Conservation (phyloP, 2,329 filamentous ascomycete species). For the Colletotrichum acutatum region DNA sequence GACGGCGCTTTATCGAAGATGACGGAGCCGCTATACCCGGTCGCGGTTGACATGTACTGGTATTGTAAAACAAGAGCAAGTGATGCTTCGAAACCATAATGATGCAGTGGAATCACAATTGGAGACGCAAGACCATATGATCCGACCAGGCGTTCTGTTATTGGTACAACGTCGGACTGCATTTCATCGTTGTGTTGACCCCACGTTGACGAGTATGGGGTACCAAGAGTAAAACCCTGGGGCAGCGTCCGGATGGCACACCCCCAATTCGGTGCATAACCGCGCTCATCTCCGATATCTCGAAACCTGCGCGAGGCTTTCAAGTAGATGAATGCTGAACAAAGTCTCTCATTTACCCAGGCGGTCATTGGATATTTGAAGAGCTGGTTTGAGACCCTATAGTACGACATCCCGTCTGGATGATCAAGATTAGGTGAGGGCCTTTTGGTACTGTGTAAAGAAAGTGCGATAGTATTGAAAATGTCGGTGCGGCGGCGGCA, state of each 20-base stretch:
- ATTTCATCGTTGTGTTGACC: too few species aligned
- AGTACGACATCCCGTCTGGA: not conserved
- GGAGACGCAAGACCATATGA: not conserved
- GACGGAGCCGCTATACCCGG: not conserved
- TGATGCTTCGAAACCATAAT: fast-evolving
- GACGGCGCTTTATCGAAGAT: not conserved
- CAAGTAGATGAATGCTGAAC: not conserved
- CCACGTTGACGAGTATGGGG: not conserved
- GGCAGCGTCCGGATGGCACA: constrained; percentile 4
- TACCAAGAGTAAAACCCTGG: not conserved
- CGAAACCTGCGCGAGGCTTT: not conserved
- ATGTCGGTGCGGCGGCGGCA: not conserved
- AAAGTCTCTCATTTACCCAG: not conserved
- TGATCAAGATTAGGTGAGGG: not conserved
- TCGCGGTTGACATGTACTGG: not conserved
- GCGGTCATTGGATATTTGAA: not conserved
- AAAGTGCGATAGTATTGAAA: not conserved
- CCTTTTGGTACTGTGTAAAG: not conserved
- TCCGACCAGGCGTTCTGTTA: not conserved
- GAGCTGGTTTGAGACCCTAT: not conserved
- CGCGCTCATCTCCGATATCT: too few species aligned
- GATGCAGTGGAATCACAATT: not conserved
- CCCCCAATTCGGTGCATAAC: not conserved
- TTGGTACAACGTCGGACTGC: not conserved
- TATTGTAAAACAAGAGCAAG: constrained; percentile 9